Percentiles rank a stretch among this genome's conserved stretches.
phyloP scores from a whole-genome alignment of 75 land plant genomes.

The Pinus tabuliformis region DNA sequence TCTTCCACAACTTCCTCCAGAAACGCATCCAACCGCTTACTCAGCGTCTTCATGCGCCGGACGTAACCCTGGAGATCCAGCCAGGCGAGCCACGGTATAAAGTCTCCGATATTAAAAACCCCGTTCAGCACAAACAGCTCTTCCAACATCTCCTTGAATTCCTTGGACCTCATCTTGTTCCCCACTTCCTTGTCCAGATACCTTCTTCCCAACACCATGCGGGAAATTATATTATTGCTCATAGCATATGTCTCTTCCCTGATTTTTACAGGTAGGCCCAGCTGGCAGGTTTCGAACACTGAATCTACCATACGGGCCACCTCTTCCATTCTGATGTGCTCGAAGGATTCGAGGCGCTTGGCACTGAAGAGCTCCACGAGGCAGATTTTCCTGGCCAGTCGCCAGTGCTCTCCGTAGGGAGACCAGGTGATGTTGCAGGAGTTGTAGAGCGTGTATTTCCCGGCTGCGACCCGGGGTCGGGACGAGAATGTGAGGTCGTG shows the following conservation, averaged over 20 bases:
- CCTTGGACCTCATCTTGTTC: slow-evolving; percentile 23
- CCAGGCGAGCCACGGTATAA: slow-evolving; percentile 38
- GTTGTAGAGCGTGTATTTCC: slow-evolving; percentile 7
- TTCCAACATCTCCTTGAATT: slow-evolving; percentile 47
- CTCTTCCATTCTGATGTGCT: not conserved
- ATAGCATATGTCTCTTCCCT: slow-evolving; percentile 28
- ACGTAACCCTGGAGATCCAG: slow-evolving; percentile 53
- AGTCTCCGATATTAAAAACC: slow-evolving; percentile 48
- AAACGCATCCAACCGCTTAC: slow-evolving; percentile 12
- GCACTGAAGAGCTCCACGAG: slow-evolving; percentile 26
- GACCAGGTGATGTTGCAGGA: slow-evolving; percentile 6
- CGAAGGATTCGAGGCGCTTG: slow-evolving; percentile 7
- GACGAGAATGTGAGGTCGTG: too few relatives aligned
- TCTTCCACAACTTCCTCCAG: slow-evolving; percentile 48
- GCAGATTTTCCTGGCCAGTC: slow-evolving; percentile 20
- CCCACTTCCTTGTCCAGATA: slow-evolving; percentile 12
- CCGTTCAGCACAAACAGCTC: slow-evolving; percentile 53
- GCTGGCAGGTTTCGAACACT: not conserved
- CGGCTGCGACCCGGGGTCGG: not conserved
- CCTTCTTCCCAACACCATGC: slow-evolving; percentile 51
- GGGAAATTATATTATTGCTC: slow-evolving; percentile 41
- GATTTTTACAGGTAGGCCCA: slow-evolving; percentile 1
- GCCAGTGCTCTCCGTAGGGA: slow-evolving; percentile 19
- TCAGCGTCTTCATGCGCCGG: slow-evolving; percentile 33
- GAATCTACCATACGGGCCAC: not conserved